Base-by-base conservation (phyloP, 139 green algal species). In the Auxenochlorella pyrenoidosa region DNA sequence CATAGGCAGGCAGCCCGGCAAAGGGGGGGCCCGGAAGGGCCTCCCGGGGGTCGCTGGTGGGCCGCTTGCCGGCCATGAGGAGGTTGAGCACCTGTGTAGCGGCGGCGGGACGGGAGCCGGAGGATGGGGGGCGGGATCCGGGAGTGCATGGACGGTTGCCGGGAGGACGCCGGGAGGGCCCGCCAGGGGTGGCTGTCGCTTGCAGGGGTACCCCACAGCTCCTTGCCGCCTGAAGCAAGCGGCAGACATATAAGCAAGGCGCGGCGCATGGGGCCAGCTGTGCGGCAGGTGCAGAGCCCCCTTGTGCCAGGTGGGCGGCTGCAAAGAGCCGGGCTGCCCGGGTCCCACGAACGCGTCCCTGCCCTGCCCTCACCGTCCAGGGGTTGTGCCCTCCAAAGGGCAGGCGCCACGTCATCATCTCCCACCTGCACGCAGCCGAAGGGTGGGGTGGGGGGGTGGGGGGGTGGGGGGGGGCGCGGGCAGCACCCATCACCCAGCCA, bases 361-460 rank as follows among this genome's bases (percentile, higher is more conserved):
- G 34, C n/a, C n/a, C 8, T 43, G n/a, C 22, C 12, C 44, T 65
- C 44, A 82, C 44, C 75, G 44, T 82, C 44, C 75, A 65, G 0
- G 44, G n/a, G 28, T 65, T 43, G 10, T 32, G 28, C 3, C n/a
- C 36, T 24, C 44, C 75, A 60, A 60, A 82, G 12, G 75, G 75
- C 43, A 82, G 75, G 30, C 43, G 26, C 44, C 43, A 63, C 16
- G 75, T 82, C 75, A 82, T 30, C 44, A 82, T 28, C 75, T 82
- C 73, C 73, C 73, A 79, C 73, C 40, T 51, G n/a, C 19, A 59
- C 6, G 51, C 4, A 58, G 15, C 18, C 13, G 24, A 36, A 18
- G 73, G 6, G 21, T 34, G 40, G 19, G 36, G 40, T 28, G 8
- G 3, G 16, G 73, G 40, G 40, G 1, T 28, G 73, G 0, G 16